Conservation (phyloP, 2,329 filamentous ascomycete genomes). For the Xylariaceae sp. region DNA sequence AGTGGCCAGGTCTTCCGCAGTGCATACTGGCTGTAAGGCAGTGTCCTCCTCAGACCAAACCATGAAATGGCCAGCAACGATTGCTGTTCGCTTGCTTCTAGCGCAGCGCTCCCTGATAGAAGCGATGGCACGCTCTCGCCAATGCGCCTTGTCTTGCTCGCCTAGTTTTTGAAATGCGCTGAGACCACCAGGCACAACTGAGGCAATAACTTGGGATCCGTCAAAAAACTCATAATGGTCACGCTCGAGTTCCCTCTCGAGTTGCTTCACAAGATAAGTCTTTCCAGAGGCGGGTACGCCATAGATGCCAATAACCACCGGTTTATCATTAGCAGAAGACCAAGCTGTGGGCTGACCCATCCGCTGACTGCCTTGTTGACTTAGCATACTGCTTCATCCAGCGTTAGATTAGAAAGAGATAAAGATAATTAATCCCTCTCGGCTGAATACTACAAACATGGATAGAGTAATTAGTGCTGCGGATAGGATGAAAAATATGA, state of each 20-base stretch:
- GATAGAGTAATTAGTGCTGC: too few relatives aligned
- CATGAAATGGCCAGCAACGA: constrained; percentile 63
- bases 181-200: constrained; percentile 53
- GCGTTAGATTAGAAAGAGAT: too few relatives aligned
- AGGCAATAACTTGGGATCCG: constrained; percentile 55
- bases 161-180: constrained; percentile 50
- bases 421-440: too few relatives aligned
- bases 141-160: constrained; percentile 44
- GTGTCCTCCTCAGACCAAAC: constrained; percentile 53
- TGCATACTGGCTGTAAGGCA: constrained; percentile 46
- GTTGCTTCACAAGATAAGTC: constrained; percentile 40
- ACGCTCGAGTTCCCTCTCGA: constrained; percentile 42
- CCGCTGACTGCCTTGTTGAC: too few relatives aligned
- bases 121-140: constrained; percentile 53
- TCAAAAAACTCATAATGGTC: constrained; percentile 55
- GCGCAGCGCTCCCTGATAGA: constrained; percentile 48
- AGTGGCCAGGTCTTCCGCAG: constrained; percentile 49
- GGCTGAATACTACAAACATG: too few relatives aligned
- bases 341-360: too few relatives aligned
- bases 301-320: constrained; percentile 31
- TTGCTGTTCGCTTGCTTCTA: constrained; percentile 42
- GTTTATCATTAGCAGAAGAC: constrained; percentile 1
- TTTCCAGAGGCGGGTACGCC: constrained; percentile 33
- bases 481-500: too few relatives aligned
- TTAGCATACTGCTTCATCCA: too few relatives aligned